phyloP scores from a whole-genome alignment of 805 yeast species.

The Candida glaebosa region DNA sequence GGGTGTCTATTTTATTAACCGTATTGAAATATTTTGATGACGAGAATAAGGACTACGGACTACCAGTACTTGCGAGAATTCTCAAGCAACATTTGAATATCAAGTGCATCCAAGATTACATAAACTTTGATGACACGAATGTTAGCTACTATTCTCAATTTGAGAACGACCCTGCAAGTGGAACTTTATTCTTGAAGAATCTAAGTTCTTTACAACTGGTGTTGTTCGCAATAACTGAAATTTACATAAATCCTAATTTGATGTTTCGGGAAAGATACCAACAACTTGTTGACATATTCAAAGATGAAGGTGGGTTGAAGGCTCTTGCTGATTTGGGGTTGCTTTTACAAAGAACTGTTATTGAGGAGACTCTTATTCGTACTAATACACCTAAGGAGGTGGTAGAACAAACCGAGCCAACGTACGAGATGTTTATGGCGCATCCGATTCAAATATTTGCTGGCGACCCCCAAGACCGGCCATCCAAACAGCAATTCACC shows the following conservation, averaged over 20 bases:
- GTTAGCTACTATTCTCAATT: constrained; percentile 36
- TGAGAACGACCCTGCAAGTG: constrained; percentile 21
- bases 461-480: constrained; percentile 30
- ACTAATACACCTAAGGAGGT: constrained; percentile 45
- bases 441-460: constrained; percentile 41
- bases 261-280: constrained; percentile 44
- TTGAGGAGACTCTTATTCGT: constrained; percentile 58
- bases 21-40: constrained; percentile 57
- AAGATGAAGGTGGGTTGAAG: constrained; percentile 37
- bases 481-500: constrained; percentile 37
- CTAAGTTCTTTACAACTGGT: constrained; percentile 42
- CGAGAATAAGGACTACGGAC: constrained; percentile 48
- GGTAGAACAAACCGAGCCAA: constrained; percentile 41
- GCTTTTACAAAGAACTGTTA: constrained; percentile 47
- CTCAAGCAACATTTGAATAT: constrained; percentile 26
- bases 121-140: constrained; percentile 25
- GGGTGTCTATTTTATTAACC: constrained; percentile 50
- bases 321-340: constrained; percentile 40
- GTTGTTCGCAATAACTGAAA: constrained; percentile 51
- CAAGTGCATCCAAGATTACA: constrained; percentile 25
- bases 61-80: constrained; percentile 31
- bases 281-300: constrained; percentile 39
- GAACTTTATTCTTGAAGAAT: constrained; percentile 30
- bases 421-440: constrained; percentile 23
- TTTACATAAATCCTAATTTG: constrained; percentile 51